Evolutionary conservation across 176 grass and related monocot genomes (phyloP).

Genomic region (Hordeum marinum): DNA sequence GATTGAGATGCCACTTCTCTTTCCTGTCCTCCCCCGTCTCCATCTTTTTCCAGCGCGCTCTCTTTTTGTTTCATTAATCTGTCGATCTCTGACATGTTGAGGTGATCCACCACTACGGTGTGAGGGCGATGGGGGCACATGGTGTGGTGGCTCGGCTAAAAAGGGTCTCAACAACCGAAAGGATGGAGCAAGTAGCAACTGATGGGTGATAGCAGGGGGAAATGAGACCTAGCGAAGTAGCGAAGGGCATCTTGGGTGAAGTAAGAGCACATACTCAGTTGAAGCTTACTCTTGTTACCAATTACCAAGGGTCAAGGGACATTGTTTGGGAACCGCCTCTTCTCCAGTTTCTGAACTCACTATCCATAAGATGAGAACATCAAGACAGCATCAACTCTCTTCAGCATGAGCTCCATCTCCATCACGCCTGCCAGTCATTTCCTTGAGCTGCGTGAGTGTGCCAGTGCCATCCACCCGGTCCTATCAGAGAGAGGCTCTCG

Average conservation of each 20-base stretch:
- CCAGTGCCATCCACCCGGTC: too few species aligned
- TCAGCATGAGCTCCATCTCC: too few species aligned
- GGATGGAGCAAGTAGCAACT: not conserved
- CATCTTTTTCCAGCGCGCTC: conserved; percentile 26
- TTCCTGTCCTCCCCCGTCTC: conserved; percentile 1
- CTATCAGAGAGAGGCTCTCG: too few species aligned
- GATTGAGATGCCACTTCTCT: conserved; percentile 35
- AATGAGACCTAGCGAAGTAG: not conserved
- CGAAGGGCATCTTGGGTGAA: not conserved
- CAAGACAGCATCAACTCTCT: too few species aligned
- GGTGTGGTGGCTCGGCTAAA: conserved; percentile 50
- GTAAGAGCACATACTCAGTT: not conserved
- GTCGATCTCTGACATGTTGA: conserved; percentile 27
- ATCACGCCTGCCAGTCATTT: too few species aligned
- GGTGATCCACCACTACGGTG: conserved; percentile 48
- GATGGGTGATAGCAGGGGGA: conserved; percentile 7
- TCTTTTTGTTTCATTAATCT: conserved; percentile 75
- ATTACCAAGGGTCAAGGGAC: too few species aligned
- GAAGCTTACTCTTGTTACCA: not conserved
- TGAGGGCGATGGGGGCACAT: conserved; percentile 62
- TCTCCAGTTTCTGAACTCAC: too few species aligned
- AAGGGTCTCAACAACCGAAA: conserved; percentile 49
- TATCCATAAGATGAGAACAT: too few species aligned
- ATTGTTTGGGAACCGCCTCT: too few species aligned
- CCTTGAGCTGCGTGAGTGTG: too few species aligned